Evolutionary conservation across 495 filamentous ascomycete genomes (phyloP), one percentile per base, ranked within the genome.

Genomic region (Penicillium coffeae): DNA sequence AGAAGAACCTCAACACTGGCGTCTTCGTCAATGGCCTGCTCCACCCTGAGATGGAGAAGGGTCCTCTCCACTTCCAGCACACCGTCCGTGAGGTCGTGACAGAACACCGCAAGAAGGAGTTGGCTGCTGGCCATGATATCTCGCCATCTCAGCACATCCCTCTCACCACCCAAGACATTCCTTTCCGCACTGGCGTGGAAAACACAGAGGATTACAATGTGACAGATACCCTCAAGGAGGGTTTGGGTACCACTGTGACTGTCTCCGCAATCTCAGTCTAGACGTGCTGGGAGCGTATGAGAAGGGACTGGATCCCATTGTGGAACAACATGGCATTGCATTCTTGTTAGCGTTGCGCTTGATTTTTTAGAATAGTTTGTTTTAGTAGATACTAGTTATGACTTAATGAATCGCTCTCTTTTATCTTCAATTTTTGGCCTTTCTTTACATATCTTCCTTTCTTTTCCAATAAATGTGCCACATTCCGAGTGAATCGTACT

Each of bases 11-110:
- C 14, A 68, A 71, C 34, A 58, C 64, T 6, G 74, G 73, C 16
- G 64, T 77, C 39, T 78, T 72, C 43, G 64, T 73, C 41, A 76
- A 71, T 42, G 75, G 75, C 22, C 59, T 69, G 51, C 50, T 78
- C 22, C 73, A 78, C 52, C 72, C 74, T 0, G 52, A 62, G 21
- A 69, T 68, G 60, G 75, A 78, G 45, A 59, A 64, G 47, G 74
- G 70, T 8, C 68, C 71, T n/a, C 60, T 75, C 2, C 70, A 66
- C 56, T 75, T 73, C 60, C 73, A 76, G 59, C 72, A 66, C 52
- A 52, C 60, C 2, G 65, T 70, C 0, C 63, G 70, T 7, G 65
- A 75, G 1, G 61, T 65, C 27, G 66, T 76, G 2, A 67, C 47
- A 1, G 58, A 59, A 15, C 72, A 75, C 49, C 49, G 48, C 40